These are phyloP conservation scores for Dissophora ornata DNA, from an alignment of 192 early-diverging fungal genomes.

Conservation along the genomic window DNA sequence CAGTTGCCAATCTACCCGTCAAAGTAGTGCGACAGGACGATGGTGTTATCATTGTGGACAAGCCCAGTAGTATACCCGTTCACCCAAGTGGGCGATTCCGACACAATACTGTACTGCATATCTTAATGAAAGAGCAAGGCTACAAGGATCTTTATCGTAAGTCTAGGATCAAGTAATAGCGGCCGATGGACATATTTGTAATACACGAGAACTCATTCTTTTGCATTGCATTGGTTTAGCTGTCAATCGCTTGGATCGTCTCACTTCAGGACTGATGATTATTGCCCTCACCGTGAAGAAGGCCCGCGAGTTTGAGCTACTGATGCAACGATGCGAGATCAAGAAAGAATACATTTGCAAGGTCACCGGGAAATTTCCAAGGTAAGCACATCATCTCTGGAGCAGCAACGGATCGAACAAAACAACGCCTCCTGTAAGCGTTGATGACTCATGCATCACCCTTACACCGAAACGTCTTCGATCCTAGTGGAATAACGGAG, in stretches of 20 bases:
- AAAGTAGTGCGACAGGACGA: constrained; percentile 74
- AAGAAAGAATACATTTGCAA: constrained; percentile 90
- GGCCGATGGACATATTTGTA: too few species aligned
- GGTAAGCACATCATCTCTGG: constrained; percentile 53
- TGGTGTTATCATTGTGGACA: constrained; percentile 85
- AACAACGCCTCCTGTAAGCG: too few species aligned
- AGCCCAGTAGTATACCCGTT: constrained; percentile 92
- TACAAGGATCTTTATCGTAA: constrained; percentile 68
- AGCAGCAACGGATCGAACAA: background rate
- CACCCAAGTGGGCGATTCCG: constrained; percentile 85
- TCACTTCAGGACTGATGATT: constrained; percentile 93
- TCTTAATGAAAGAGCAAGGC: constrained; percentile 72
- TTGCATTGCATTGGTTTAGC: constrained; percentile 57
- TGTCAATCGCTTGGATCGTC: constrained; percentile 90
- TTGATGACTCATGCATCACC: too few species aligned
- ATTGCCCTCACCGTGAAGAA: constrained; percentile 70
- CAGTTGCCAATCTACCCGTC: constrained; percentile 74
- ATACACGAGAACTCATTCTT: background rate
- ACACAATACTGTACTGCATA: constrained; percentile 84
- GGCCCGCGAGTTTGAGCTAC: constrained; percentile 71
- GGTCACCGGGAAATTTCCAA: constrained; percentile 90
- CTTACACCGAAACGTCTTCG: too few species aligned
- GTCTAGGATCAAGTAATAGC: constrained; percentile 1
- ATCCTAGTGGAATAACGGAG: constrained; percentile 59
- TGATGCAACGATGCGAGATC: constrained; percentile 75